phyloP scores from a whole-genome alignment of 2,329 filamentous ascomycete species.

The Proliferodiscus dingleyae region DNA sequence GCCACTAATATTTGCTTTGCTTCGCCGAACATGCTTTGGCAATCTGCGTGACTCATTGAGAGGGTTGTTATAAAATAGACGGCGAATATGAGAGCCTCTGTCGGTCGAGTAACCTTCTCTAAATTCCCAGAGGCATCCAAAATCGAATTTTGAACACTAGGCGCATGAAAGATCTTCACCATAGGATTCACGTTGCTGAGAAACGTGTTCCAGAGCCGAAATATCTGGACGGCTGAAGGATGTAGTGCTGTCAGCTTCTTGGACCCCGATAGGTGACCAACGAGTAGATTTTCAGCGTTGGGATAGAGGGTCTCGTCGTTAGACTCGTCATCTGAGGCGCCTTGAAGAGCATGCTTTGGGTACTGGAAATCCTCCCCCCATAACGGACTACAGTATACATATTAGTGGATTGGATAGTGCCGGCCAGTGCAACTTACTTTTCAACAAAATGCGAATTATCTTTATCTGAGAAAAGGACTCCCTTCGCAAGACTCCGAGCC shows the following conservation, averaged over 20 bases:
- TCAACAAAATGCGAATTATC: conserved; percentile 26
- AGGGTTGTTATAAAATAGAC: conserved; percentile 52
- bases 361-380: conserved; percentile 30
- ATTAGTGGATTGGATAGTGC: no score
- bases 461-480: conserved; percentile 22
- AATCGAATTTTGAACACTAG: conserved; percentile 58
- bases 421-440: conserved; percentile 21
- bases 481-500: conserved; percentile 6
- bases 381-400: conserved; percentile 24
- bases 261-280: conserved; percentile 39
- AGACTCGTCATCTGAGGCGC: conserved; percentile 27
- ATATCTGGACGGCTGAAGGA: conserved; percentile 53
- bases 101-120: conserved; percentile 37
- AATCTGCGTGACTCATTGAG: conserved; percentile 54
- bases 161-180: conserved; percentile 63
- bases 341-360: conserved; percentile 30
- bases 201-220: conserved; percentile 66
- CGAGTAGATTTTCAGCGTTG: conserved; percentile 38
- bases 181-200: conserved; percentile 66
- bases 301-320: conserved; percentile 26
- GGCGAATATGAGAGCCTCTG: conserved; percentile 64
- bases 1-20: conserved; percentile 45
- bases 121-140: conserved; percentile 56
- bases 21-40: conserved; percentile 48
- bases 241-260: conserved; percentile 47